Conservation (phyloP, 441 rosid species). For the Rhodomyrtus psidioides region DNA sequence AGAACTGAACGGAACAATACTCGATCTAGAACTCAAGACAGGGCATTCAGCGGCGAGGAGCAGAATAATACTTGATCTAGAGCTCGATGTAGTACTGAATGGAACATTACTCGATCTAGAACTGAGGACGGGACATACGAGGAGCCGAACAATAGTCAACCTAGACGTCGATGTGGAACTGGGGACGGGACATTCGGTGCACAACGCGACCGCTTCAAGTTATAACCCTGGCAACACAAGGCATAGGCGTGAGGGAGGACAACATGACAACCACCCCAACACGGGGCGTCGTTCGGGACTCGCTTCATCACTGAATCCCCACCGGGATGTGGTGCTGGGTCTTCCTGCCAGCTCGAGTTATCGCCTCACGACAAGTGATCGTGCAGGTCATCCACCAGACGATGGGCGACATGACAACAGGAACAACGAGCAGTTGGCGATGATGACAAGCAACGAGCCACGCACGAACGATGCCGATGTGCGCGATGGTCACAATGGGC, state of each 20-base stretch:
- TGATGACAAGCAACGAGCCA: not conserved
- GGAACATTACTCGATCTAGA: not conserved
- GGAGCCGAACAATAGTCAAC: not conserved
- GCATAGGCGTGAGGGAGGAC: not conserved
- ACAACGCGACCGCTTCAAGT: not conserved
- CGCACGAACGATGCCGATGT: not conserved
- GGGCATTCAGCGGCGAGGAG: too few relatives aligned
- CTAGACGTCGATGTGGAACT: not conserved
- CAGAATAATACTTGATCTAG: too few relatives aligned
- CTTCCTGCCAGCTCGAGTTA: too few relatives aligned
- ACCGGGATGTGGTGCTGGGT: not conserved
- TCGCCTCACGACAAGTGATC: not conserved
- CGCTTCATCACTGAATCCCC: not conserved
- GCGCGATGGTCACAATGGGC: not conserved
- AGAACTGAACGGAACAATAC: too few relatives aligned
- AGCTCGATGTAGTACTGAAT: too few relatives aligned
- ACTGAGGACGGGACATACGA: not conserved
- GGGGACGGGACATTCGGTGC: not conserved
- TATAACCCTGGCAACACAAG: not conserved
- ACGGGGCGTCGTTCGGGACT: not conserved
- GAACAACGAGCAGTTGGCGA: not conserved
- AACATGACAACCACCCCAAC: too few relatives aligned
- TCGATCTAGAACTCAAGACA: too few relatives aligned
- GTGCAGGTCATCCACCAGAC: not conserved
- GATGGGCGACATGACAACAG: not conserved